These are phyloP conservation scores for Coprinopsis cinerea DNA, from an alignment of 768 basidiomycete genomes.

Conservation along the genomic window DNA sequence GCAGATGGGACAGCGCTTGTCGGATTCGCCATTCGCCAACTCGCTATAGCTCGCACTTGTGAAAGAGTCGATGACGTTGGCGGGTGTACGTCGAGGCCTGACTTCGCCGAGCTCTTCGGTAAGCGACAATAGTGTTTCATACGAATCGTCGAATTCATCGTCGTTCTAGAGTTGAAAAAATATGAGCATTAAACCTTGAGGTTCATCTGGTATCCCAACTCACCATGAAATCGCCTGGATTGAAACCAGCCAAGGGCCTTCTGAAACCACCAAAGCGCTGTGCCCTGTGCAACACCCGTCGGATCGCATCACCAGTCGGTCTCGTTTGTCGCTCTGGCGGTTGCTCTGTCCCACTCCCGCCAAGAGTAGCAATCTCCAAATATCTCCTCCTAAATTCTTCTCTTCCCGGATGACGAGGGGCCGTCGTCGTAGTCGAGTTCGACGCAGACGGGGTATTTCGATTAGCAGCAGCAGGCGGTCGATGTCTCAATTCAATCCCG, in stretches of 20 bases:
- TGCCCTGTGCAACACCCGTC: too few species aligned
- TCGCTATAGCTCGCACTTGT: slow-evolving; percentile 13
- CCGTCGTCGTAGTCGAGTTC: too few species aligned
- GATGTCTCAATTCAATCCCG: too few species aligned
- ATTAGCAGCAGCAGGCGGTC: too few species aligned
- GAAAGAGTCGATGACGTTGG: slow-evolving; percentile 51
- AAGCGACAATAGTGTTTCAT: slow-evolving; percentile 60
- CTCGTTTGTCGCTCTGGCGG: too few species aligned
- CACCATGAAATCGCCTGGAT: slow-evolving; percentile 40
- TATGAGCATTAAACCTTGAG: neutral
- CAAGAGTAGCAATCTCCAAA: too few species aligned
- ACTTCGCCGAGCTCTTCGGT: slow-evolving; percentile 62
- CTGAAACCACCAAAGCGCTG: neutral
- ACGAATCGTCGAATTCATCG: slow-evolving; percentile 71
- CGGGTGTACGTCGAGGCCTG: slow-evolving; percentile 57
- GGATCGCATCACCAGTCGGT: too few species aligned
- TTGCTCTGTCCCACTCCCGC: too few species aligned
- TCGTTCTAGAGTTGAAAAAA: slow-evolving; percentile 50
- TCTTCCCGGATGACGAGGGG: too few species aligned
- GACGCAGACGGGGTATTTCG: too few species aligned
- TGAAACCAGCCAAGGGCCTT: slow-evolving; percentile 3
- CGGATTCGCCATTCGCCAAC: slow-evolving; percentile 22
- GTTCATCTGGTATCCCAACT: neutral
- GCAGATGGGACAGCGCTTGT: slow-evolving; percentile 78
- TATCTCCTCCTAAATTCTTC: too few species aligned